phyloP scores from a whole-genome alignment of 345 rosid species.

The Abelmoschus esculentus region DNA sequence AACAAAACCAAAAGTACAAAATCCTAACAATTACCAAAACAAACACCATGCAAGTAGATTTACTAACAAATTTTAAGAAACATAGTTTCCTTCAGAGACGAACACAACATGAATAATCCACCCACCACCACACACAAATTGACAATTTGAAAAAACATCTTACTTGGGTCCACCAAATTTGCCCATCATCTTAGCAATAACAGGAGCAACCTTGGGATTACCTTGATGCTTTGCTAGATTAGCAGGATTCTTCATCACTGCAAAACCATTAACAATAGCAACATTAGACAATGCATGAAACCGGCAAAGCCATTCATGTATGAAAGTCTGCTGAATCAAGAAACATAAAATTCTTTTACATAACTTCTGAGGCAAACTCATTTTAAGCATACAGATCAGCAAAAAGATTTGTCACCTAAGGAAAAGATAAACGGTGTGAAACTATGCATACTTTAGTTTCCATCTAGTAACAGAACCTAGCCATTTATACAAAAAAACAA shows the following conservation, averaged over 20 bases:
- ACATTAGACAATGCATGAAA: neutral
- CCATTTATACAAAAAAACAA: neutral
- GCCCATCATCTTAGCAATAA: slow-evolving; percentile 89
- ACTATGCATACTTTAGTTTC: neutral
- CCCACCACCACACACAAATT: too few species aligned
- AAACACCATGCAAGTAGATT: neutral
- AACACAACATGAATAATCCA: neutral
- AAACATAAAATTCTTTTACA: neutral
- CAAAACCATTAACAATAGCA: slow-evolving; percentile 13
- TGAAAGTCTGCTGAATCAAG: neutral
- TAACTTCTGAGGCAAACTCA: neutral
- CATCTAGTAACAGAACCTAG: too few species aligned
- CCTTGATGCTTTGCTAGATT: slow-evolving; percentile 83
- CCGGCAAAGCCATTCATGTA: neutral
- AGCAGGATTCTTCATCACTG: slow-evolving; percentile 96
- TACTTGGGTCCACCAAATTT: slow-evolving; percentile 71
- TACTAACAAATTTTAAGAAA: neutral
- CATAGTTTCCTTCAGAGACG: neutral
- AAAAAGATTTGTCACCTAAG: neutral
- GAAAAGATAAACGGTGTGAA: neutral
- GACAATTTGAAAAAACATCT: slow-evolving; percentile 10
- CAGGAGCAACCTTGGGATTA: slow-evolving; percentile 93
- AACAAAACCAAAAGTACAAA: neutral
- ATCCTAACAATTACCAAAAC: neutral
- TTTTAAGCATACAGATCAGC: neutral